These are phyloP conservation scores for Kickxella alabastrina DNA, from an alignment of 192 early-diverging fungal genomes.

Conservation along the genomic window DNA sequence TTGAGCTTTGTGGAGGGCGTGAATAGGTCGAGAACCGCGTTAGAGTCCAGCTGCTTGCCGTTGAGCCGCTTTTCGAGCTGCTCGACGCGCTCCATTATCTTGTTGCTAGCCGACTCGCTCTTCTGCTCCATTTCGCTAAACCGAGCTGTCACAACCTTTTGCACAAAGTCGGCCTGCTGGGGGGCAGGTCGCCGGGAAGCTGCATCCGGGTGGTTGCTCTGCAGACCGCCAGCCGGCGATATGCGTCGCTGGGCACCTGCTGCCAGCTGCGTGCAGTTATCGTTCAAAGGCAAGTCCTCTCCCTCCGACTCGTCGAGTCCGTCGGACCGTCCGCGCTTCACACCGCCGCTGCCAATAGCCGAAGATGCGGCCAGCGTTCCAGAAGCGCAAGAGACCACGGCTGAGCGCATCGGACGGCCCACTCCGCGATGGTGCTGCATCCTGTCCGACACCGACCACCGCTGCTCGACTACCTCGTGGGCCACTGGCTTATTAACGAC, in stretches of 20 bases:
- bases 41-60: conserved; percentile 19
- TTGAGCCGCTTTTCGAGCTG: conserved; percentile 47
- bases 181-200: conserved; percentile 6
- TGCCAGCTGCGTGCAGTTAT: no score
- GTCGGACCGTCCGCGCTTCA: conserved; percentile 38
- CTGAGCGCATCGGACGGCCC: conserved; percentile 4
- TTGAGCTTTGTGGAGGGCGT: conserved; percentile 58
- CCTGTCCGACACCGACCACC: conserved; percentile 31
- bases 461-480: conserved; percentile 43
- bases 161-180: conserved; percentile 17
- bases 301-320: conserved; percentile 10
- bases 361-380: neutral
- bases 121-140: conserved; percentile 20
- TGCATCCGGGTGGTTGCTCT: conserved; percentile 1
- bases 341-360: conserved; percentile 5
- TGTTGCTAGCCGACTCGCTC: conserved; percentile 23
- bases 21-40: conserved; percentile 46
- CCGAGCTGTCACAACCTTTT: conserved; percentile 13
- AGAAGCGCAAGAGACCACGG: neutral
- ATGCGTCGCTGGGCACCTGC: conserved; percentile 2
- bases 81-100: conserved; percentile 47
- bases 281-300: no score
- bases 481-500: conserved; percentile 58
- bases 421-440: conserved; percentile 37
- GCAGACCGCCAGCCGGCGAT: conserved; percentile 1